A percentile compares a stretch with the other conserved stretches of the same genome.
These are phyloP conservation scores for Oryza meridionalis DNA, from an alignment of 176 grass and related monocot species.

Conservation along the genomic window DNA sequence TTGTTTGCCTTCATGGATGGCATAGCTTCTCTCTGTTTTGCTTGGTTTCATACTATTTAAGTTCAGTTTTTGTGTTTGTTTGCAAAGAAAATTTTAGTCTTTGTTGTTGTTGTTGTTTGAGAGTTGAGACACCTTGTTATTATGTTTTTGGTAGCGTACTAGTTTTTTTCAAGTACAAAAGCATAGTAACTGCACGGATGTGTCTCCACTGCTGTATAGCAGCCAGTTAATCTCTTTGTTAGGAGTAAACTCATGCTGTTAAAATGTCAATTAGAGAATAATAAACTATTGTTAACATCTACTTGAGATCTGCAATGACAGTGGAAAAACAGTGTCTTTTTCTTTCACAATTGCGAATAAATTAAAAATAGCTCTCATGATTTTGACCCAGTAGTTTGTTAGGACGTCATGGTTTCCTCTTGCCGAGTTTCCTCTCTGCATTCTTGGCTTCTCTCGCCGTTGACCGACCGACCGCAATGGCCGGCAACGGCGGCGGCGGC, in stretches of 20 bases:
- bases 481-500: slow-evolving; percentile 24
- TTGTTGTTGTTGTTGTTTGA: too few relatives aligned
- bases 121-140: neutral
- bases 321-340: neutral
- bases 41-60: neutral
- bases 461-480: too few relatives aligned
- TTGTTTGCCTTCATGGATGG: neutral
- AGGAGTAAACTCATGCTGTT: neutral
- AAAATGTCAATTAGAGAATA: neutral
- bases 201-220: neutral
- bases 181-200: neutral
- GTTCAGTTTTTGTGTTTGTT: neutral
- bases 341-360: too few relatives aligned
- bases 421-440: slow-evolving; percentile 4
- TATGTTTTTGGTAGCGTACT: neutral
- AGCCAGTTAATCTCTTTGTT: neutral
- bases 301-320: neutral
- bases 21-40: neutral
- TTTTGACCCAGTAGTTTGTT: neutral
- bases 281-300: neutral
- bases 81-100: neutral
- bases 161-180: neutral
- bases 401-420: slow-evolving; percentile 36
- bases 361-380: neutral
- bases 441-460: slow-evolving; percentile 1